Conservation (phyloP, 768 basidiomycete genomes). For the Suillus clintonianus region DNA sequence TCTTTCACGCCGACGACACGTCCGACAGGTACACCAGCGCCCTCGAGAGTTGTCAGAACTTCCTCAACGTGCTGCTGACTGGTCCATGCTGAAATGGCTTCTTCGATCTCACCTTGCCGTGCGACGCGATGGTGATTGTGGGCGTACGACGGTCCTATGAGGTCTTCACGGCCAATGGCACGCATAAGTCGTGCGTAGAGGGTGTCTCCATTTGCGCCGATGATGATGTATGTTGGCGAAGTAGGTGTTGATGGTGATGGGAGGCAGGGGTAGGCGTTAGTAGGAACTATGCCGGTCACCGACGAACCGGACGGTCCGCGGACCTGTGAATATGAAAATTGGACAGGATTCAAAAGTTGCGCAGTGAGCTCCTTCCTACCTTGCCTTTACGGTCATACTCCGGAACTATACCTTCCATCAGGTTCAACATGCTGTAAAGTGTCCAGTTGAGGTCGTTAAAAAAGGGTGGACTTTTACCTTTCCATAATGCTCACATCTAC, state of each 20-base stretch:
- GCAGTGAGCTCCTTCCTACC: slow-evolving; percentile 32
- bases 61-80: slow-evolving; percentile 49
- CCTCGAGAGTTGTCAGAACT: slow-evolving; percentile 49
- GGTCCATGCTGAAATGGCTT: slow-evolving; percentile 65
- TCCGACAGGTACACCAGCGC: slow-evolving; percentile 63
- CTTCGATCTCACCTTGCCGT: slow-evolving; percentile 54
- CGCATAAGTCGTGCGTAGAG: slow-evolving; percentile 70
- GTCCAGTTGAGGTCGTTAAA: background rate
- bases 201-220: slow-evolving; percentile 72
- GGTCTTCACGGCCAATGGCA: slow-evolving; percentile 58
- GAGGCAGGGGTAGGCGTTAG: slow-evolving; percentile 71
- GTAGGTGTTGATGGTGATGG: slow-evolving; percentile 42
- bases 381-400: slow-evolving; percentile 74
- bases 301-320: slow-evolving; percentile 76
- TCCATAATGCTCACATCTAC: slow-evolving; percentile 81
- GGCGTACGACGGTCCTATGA: slow-evolving; percentile 53
- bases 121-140: slow-evolving; percentile 45
- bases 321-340: slow-evolving; percentile 37
- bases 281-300: slow-evolving; percentile 74
- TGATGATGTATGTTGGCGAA: slow-evolving; percentile 60
- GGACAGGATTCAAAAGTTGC: background rate
- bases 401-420: slow-evolving; percentile 78
- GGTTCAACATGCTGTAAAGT: slow-evolving; percentile 61
- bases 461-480: slow-evolving; percentile 40
- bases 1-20: slow-evolving; percentile 65